These are phyloP conservation scores for Geopyxis carbonaria DNA, from an alignment of 495 filamentous ascomycete species.

Conservation along the genomic window DNA sequence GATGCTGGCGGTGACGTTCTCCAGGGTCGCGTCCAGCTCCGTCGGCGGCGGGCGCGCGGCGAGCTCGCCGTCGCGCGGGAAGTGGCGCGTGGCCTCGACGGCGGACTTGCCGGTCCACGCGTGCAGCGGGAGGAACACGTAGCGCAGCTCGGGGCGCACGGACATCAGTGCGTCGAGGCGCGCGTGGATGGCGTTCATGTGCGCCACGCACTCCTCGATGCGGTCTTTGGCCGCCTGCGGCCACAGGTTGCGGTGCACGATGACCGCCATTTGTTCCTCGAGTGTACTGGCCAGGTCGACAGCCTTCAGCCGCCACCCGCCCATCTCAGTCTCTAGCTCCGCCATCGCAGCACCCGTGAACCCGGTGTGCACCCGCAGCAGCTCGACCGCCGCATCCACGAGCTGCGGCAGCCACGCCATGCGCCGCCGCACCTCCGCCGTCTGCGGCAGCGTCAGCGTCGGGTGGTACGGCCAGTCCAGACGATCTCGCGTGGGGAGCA, in stretches of 20 bases:
- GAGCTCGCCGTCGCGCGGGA: constrained; percentile 12
- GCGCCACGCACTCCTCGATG: background rate
- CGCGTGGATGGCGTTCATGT: background rate
- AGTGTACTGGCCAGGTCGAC: background rate
- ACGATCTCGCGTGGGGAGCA: too few relatives aligned
- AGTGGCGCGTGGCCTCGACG: background rate
- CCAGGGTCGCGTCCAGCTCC: constrained; percentile 39
- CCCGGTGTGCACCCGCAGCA: constrained; percentile 13
- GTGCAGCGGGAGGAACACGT: constrained; percentile 14
- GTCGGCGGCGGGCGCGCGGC: constrained; percentile 6
- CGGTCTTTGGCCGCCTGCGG: constrained; percentile 9
- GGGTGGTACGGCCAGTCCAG: too few relatives aligned
- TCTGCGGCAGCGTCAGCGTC: too few relatives aligned
- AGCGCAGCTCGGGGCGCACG: constrained; percentile 17
- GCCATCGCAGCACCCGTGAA: constrained; percentile 1
- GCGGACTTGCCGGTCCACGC: constrained; percentile 6
- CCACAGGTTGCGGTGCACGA: constrained; percentile 29
- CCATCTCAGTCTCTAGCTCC: background rate
- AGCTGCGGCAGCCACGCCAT: constrained; percentile 19
- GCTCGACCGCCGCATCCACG: constrained; percentile 9
- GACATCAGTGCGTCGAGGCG: background rate
- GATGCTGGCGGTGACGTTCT: constrained; percentile 44
- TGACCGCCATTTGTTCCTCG: background rate
- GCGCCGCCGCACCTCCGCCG: constrained; percentile 2
- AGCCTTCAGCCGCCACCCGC: background rate